These are phyloP conservation scores for Halocafeteria seosinensis DNA, from an alignment of 108 stramenopile species.

Conservation along the genomic window DNA sequence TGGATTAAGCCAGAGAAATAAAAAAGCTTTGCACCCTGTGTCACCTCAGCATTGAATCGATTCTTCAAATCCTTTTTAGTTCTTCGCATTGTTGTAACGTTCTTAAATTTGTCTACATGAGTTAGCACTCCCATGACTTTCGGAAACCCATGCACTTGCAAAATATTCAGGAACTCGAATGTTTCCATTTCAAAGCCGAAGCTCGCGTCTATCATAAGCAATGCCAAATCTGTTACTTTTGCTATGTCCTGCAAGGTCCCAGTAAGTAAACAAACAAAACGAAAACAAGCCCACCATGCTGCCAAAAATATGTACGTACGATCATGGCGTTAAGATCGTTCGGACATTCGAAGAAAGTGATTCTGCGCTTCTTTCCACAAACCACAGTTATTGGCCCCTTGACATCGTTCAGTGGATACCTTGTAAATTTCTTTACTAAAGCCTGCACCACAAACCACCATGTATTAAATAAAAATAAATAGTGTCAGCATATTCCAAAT, in stretches of 20 bases:
- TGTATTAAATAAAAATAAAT: no score
- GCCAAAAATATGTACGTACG: no score
- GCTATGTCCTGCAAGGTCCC: slow-evolving; percentile 90
- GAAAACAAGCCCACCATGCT: no score
- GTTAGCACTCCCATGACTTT: slow-evolving; percentile 95
- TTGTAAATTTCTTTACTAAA: slow-evolving; percentile 80
- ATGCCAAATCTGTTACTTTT: slow-evolving; percentile 87
- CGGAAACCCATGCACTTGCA: slow-evolving; percentile 93
- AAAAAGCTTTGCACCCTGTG: slow-evolving; percentile 94
- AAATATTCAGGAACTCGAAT: slow-evolving; percentile 89
- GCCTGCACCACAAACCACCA: no score
- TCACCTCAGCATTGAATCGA: slow-evolving; percentile 95
- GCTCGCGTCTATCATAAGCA: slow-evolving; percentile 86
- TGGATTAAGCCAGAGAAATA: slow-evolving; percentile 74
- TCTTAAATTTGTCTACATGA: slow-evolving; percentile 77
- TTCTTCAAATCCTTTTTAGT: slow-evolving; percentile 81
- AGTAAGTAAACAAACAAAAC: no score
- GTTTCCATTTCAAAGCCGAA: slow-evolving; percentile 99
- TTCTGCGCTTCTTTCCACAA: slow-evolving; percentile 63
- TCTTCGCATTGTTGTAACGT: slow-evolving; percentile 65
- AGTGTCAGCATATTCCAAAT: no score
- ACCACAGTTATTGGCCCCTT: slow-evolving; percentile 87
- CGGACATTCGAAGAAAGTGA: slow-evolving; percentile 88
- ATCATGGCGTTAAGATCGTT: slow-evolving; percentile 75
- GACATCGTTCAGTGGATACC: slow-evolving; percentile 59